A percentile compares a stretch with the other conserved stretches of the same genome.
Evolutionary conservation across 1,284 basidiomycete species (phyloP).

Genomic region (Puccinia triticina): DNA sequence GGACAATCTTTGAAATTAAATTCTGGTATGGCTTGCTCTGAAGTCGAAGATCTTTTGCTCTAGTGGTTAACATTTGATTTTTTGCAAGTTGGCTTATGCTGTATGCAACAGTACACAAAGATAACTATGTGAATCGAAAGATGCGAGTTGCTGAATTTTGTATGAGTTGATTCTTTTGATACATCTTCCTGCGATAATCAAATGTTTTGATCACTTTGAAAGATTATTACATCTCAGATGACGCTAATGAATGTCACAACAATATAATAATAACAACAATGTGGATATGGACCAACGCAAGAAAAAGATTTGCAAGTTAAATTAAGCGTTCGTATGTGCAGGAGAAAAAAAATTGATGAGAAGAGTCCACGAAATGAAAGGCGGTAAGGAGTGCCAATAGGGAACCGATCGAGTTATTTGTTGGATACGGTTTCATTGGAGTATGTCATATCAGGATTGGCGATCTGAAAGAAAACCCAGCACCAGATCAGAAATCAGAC

Average conservation of each 20-base stretch:
- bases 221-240: no score
- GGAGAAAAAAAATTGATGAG: background rate
- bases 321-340: background rate
- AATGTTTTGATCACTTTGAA: no score
- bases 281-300: background rate
- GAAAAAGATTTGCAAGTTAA: background rate
- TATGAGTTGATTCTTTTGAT: no score
- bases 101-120: no score
- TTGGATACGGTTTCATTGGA: background rate
- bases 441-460: constrained; percentile 17
- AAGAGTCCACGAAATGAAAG: background rate
- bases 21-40: no score
- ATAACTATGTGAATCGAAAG: no score
- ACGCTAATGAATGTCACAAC: background rate
- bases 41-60: no score
- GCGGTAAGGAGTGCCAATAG: background rate
- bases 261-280: background rate
- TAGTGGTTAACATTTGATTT: no score
- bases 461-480: background rate
- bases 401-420: background rate
- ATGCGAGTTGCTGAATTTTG: no score
- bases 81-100: no score
- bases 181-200: no score
- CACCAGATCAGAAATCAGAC: background rate
- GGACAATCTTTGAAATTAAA: no score